phyloP scores from a whole-genome alignment of 1,284 basidiomycete genomes.

The Trichosporon faecale region DNA sequence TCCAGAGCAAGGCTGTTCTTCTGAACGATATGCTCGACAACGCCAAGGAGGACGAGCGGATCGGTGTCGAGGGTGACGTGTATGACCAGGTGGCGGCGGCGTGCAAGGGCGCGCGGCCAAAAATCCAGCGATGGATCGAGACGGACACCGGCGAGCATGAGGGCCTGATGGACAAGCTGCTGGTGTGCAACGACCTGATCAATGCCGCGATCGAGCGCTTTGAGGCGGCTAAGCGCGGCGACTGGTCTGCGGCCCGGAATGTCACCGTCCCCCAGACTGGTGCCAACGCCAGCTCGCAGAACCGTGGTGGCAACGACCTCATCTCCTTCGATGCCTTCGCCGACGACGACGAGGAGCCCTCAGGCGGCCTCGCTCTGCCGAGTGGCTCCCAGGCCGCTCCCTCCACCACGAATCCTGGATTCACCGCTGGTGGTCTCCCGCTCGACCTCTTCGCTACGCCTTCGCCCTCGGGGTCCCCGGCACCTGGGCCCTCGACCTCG shows the following conservation, averaged over 20 bases:
- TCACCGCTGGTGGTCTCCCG: slow-evolving; percentile 48
- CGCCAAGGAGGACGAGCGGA: slow-evolving; percentile 72
- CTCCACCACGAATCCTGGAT: slow-evolving; percentile 28
- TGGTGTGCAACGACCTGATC: slow-evolving; percentile 96
- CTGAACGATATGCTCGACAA: slow-evolving; percentile 97
- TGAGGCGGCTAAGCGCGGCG: slow-evolving; percentile 86
- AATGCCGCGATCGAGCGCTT: slow-evolving; percentile 87
- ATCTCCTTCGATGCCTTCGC: slow-evolving; percentile 54
- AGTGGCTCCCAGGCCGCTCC: slow-evolving; percentile 29
- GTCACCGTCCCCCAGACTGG: slow-evolving; percentile 31
- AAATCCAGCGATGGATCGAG: slow-evolving; percentile 97
- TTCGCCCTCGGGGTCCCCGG: slow-evolving; percentile 36
- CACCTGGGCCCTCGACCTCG: slow-evolving; percentile 16
- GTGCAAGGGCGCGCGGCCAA: slow-evolving; percentile 79
- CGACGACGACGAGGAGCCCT: slow-evolving; percentile 34
- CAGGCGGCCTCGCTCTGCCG: slow-evolving; percentile 44
- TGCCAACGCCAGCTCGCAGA: slow-evolving; percentile 28
- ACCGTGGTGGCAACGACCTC: slow-evolving; percentile 35
- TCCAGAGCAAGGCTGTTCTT: slow-evolving; percentile 89
- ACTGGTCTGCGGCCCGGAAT: slow-evolving; percentile 57
- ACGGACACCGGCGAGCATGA: slow-evolving; percentile 73
- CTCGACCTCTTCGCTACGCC: slow-evolving; percentile 50
- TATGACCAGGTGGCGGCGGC: slow-evolving; percentile 94
- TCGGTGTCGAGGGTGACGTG: slow-evolving; percentile 80
- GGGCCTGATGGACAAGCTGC: slow-evolving; percentile 84